Base-by-base conservation (phyloP, 768 basidiomycete species). In the Pilatotrama ljubarskyi region DNA sequence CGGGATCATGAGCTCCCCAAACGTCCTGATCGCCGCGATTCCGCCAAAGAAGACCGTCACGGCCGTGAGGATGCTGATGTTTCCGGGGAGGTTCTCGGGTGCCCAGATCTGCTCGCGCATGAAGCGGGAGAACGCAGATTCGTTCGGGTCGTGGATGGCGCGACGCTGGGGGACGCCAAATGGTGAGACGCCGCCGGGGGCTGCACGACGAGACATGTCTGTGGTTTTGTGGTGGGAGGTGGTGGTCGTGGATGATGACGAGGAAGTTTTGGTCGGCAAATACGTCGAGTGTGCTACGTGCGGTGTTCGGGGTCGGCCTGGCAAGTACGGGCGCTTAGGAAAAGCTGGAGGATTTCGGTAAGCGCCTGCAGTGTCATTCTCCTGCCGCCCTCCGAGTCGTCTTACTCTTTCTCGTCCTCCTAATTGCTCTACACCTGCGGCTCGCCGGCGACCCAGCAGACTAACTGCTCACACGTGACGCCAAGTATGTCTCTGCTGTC, bases 1-100 rank as follows among this genome's bases (percentile, higher is more conserved):
- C 43, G 88, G 88, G 7, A 93, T 81, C 76, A 93, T 82, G 42
- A 89, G 70, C 41, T 88, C 89, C 11, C 92, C 92, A 82, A 88
- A 96, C 41, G 83, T 83, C 71, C 90, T 84, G 15, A 87, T 84
- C 14, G 78, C 84, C 43, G 85, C 72, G 57, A 93, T 85, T 3
- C 90, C 89, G 26, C 83, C 88, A 24, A 84, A 74, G 66, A 93
- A 93, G 61, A 91, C 74, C 6, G 80, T 77, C 7, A 87, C 74
- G 18, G 87, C 87, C 8, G 85, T 83, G 44, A 85, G 66, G 61
- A 92, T 82, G 68, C 80, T 89, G 68, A 91, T 66, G 70, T 93
- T 93, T 58, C 91, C 91, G 13, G 80, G 76, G 15, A 87, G 66
- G 72, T 92, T 91, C 64, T 92, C 89, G 10, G 87, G 86, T 49